Evolutionary conservation across 495 filamentous ascomycete genomes (phyloP), one percentile per base, ranked within the genome.

Genomic region (Penicillium bialowiezense): DNA sequence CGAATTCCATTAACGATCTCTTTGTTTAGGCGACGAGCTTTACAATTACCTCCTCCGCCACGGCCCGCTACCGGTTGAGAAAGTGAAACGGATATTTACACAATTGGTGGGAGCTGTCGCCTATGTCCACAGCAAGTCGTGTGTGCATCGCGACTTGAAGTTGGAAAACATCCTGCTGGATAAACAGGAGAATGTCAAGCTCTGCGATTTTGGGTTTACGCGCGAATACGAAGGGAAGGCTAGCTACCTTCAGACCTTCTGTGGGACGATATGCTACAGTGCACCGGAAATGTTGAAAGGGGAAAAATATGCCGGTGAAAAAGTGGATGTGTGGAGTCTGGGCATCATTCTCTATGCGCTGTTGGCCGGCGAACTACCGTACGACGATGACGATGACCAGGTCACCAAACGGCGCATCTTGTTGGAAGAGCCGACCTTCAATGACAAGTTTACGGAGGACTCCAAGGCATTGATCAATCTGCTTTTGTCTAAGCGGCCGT

Each of bases 201-300:
- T 98, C n/a, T 93, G 91, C 64, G 93, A 98, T 63, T 98, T 98
- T 68, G 93, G 93, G 7, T 98, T 98, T 62, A 98, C 93, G 9
- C 78, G 93, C 49, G 93, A 98, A 67, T 98, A 98, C 65, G 91
- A 97, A 63, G 91, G 91, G 20, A 93, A 92, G 55, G 79, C 91
- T 42, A 97, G 90, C 71, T 93, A 97, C 59, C 69, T 98, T 43
- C 93, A 97, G 65, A 98, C 93, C 1, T 98, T 96, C 66, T 98
- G 93, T 69, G 93, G 93, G 13, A 98, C 93, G 3, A 85, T 98
- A 51, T 97, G 91, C 70, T 98, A 98, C 68, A 95, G 90, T 50
- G 93, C 93, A 7, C 93, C 93, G 2, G 93, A 98, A 64, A 97
- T 98, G 93, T 78, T 98, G 28, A 96, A 93, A 64, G 95, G 91